Conservation (phyloP, 192 early-diverging fungal species). For the Cetraspora pellucida region DNA sequence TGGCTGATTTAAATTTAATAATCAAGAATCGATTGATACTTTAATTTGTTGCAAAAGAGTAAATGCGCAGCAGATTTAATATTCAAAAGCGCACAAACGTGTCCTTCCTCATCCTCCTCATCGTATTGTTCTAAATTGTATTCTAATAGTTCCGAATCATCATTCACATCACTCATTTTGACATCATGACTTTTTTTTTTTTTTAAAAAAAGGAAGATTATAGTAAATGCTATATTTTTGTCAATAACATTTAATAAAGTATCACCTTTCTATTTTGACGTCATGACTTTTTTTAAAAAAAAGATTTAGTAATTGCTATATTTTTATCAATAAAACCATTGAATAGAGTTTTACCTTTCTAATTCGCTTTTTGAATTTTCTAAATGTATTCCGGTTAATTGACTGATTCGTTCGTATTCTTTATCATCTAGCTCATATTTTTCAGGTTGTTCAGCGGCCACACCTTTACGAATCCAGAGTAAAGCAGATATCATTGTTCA, state of each 20-base stretch:
- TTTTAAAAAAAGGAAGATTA: background rate
- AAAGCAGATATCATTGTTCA: constrained; percentile 85
- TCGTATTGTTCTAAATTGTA: constrained; percentile 97
- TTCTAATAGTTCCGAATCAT: constrained; percentile 69
- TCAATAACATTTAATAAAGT: no score
- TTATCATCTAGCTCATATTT: constrained; percentile 85
- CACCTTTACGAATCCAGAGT: constrained; percentile 92
- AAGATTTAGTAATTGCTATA: background rate
- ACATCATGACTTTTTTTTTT: background rate
- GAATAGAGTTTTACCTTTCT: background rate
- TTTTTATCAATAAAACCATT: background rate
- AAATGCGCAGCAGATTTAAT: background rate
- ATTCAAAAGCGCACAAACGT: constrained; percentile 2
- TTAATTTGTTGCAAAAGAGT: background rate
- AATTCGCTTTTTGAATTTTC: constrained; percentile 25
- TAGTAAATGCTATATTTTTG: background rate
- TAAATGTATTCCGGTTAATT: constrained; percentile 65
- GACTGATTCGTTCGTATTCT: constrained; percentile 81
- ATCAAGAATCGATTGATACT: background rate
- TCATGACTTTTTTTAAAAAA: background rate
- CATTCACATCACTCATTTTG: constrained; percentile 5
- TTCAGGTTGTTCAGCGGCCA: constrained; percentile 78
- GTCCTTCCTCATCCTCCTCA: constrained; percentile 60
- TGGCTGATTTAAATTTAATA: constrained; percentile 39
- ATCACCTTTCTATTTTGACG: background rate